Evolutionary conservation across 2,329 filamentous ascomycete species (phyloP), one percentile per base, ranked within the genome.

Genomic region (Apiospora phragmitis): DNA sequence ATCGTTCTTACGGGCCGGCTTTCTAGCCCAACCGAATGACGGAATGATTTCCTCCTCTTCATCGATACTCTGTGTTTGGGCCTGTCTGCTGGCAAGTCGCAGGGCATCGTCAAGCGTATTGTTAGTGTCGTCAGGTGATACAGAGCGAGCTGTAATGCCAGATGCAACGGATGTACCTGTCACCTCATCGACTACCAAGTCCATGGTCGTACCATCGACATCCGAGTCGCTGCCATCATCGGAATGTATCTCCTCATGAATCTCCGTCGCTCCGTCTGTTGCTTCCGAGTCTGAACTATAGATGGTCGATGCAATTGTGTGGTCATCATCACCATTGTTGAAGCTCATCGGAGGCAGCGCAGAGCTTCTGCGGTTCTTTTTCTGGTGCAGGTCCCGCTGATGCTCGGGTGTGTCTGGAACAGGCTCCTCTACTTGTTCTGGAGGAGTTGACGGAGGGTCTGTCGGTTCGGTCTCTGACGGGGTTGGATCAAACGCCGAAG

Each of bases 51-150:
- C 92, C 72, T 94, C 91, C 29, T 89, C 88, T 4, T 86, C 84
- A n/a, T 89, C 87, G 9, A 94, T 84, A 3, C 85, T 88, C 74
- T 93, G 90, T 0, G 93, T 95, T 24, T 92, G 93, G 42, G 95
- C 95, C 78, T 90, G 88, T 73, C 89, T 85, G 4, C 93, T 89
- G 12, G 95, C 95, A 76, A 93, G 88, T 71, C 92, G 88, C 38
- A 98, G 85, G 18, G 92, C 93, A 73, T 93, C 90, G 70, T 98
- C 94, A 8, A 98, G 82, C 12, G 90, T 90, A 32, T 89, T 90
- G 73, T 91, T 94, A 8, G 93, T 93, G 24, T 89, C 89, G 24
- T 89, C 91, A 38, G 85, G 85, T 35, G 83, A 84, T 68, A 82
- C 85, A 47, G 80, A 78, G 65, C 85, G 87, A 72, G 85, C 84